Evolutionary conservation across 495 filamentous ascomycete species (phyloP).

Genomic region (Talaromyces proteolyticus): DNA sequence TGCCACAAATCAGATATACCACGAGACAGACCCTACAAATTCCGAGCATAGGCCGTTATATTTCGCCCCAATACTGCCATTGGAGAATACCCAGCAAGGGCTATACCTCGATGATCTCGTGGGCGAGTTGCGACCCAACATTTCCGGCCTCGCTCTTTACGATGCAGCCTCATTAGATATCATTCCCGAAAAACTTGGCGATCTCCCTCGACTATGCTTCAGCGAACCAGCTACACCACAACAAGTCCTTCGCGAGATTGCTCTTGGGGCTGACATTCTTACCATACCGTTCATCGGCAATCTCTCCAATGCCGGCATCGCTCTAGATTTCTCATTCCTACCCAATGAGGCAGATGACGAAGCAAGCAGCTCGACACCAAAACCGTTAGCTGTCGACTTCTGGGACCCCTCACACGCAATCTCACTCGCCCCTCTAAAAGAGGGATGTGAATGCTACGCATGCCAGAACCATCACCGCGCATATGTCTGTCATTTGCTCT

Average conservation of each 20-base stretch:
- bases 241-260: conserved; percentile 64
- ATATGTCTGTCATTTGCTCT: conserved; percentile 79
- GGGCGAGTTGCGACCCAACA: conserved; percentile 38
- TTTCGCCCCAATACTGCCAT: conserved; percentile 77
- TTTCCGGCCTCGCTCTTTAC: conserved; percentile 82
- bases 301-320: conserved; percentile 80
- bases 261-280: conserved; percentile 74
- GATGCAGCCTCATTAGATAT: conserved; percentile 63
- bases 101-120: conserved; percentile 67
- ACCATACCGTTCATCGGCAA: conserved; percentile 65
- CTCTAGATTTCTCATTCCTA: conserved; percentile 72
- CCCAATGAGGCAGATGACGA: conserved; percentile 12
- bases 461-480: conserved; percentile 82
- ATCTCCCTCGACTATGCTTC: conserved; percentile 69
- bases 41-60: conserved; percentile 33
- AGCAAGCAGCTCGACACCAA: conserved; percentile 9
- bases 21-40: conserved; percentile 25
- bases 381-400: conserved; percentile 68
- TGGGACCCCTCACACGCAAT: conserved; percentile 54
- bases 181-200: conserved; percentile 48
- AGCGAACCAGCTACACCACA: conserved; percentile 56
- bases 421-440: conserved; percentile 50
- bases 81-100: conserved; percentile 66
- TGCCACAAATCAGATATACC: conserved; percentile 46
- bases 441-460: conserved; percentile 71